phyloP scores from a whole-genome alignment of 148 eudicot species.

The Persicaria maculosa region DNA sequence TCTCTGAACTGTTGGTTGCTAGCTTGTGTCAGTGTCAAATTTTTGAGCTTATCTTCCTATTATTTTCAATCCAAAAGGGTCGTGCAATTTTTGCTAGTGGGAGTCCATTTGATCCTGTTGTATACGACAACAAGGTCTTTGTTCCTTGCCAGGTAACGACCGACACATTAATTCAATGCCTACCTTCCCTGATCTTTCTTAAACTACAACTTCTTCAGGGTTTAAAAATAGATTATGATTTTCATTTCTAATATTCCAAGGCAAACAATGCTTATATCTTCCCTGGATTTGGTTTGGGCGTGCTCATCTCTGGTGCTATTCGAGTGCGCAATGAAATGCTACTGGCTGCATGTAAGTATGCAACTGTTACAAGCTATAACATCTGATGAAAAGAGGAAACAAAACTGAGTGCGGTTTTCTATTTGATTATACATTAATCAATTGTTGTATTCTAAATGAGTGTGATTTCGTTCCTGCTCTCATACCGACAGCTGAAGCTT shows the following conservation, averaged over 20 bases:
- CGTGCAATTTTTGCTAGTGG: conserved; percentile 85
- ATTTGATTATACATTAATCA: background rate
- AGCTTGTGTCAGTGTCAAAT: background rate
- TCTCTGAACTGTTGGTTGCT: no score
- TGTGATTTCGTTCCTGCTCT: background rate
- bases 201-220: background rate
- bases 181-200: background rate
- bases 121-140: conserved; percentile 51
- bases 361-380: background rate
- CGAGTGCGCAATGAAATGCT: no score
- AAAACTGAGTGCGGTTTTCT: background rate
- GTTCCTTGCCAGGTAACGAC: conserved; percentile 69
- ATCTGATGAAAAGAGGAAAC: background rate
- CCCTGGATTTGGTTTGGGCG: no score
- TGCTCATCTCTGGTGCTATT: no score
- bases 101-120: conserved; percentile 78
- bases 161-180: no score
- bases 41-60: background rate
- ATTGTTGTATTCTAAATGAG: no score
- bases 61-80: conserved; percentile 31
- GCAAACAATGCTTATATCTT: no score
- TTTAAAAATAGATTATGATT: background rate
- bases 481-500: conserved; percentile 63
- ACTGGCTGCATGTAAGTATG: background rate
- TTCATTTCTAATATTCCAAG: background rate